Evolutionary conservation across 148 eudicot species (phyloP).

Genomic region (Rhododendron vialii): DNA sequence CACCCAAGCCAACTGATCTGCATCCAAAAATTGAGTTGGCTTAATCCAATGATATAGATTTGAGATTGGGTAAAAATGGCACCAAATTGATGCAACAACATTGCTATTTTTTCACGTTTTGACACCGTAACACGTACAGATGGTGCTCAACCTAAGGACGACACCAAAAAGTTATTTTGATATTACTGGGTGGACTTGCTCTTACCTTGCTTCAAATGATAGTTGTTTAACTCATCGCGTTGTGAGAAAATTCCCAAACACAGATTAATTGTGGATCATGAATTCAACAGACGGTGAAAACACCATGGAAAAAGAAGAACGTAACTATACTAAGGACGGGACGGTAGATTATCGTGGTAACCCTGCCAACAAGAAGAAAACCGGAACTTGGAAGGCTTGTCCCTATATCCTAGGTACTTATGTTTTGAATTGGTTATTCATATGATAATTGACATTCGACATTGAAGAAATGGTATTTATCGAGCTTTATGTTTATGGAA

Average conservation of each 20-base stretch:
- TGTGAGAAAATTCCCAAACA: not conserved
- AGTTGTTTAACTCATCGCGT: not conserved
- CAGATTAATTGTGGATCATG: not conserved
- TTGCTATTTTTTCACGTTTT: not conserved
- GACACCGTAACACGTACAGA: not conserved
- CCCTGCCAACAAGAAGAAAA: conserved; percentile 24
- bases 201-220: not conserved
- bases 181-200: not conserved
- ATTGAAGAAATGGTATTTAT: not conserved
- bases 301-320: conserved; percentile 15
- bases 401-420: conserved; percentile 24
- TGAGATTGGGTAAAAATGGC: not conserved
- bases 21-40: not conserved
- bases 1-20: not conserved
- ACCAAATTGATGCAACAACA: not conserved
- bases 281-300: not conserved
- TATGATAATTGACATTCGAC: not conserved
- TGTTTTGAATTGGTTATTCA: not conserved
- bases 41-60: no score
- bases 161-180: not conserved
- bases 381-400: conserved; percentile 35
- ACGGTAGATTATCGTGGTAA: conserved; percentile 23
- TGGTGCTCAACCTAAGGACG: not conserved
- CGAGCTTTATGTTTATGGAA: not conserved
- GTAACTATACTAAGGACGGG: conserved; percentile 22